Percentiles rank a stretch among this genome's conserved stretches.
These are phyloP conservation scores for Eucalyptus decipiens DNA, from an alignment of 345 rosid species.

Conservation along the genomic window DNA sequence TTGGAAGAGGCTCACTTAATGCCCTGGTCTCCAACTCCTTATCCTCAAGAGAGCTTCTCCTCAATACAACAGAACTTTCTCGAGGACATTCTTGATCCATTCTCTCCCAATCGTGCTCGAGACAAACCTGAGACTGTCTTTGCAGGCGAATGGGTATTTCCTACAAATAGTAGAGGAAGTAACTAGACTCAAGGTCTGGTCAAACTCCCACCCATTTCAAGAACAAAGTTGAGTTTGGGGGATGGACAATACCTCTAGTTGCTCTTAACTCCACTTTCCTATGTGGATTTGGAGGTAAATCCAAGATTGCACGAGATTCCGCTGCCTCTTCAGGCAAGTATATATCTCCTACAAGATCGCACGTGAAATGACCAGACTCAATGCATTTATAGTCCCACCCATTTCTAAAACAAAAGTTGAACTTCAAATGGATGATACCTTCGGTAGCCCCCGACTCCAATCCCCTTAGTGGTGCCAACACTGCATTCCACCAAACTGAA, in stretches of 20 bases:
- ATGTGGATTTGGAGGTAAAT: constrained; percentile 34
- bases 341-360: neutral
- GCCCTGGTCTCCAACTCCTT: constrained; percentile 86
- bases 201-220: neutral
- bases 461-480: constrained; percentile 70
- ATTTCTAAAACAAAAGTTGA: neutral
- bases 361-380: neutral
- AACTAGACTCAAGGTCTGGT: neutral
- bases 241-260: constrained; percentile 25
- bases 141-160: neutral
- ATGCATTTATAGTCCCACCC: neutral
- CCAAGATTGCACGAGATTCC: neutral
- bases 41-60: constrained; percentile 73
- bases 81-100: constrained; percentile 17
- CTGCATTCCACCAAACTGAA: constrained; percentile 78
- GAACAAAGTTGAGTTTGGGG: neutral
- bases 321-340: constrained; percentile 4
- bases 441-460: constrained; percentile 60
- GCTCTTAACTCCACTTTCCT: constrained; percentile 56
- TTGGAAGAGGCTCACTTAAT: constrained; percentile 90
- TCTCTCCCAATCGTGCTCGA: neutral
- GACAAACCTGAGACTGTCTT: constrained; percentile 1
- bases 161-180: neutral
- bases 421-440: constrained; percentile 5
- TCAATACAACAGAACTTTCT: constrained; percentile 22